Conservation (phyloP, 176 grass and related monocot species). For the Zea mays region Zm-B73-REFERENCE-NAM-5.0 NC_050100.1:75247501-75248000, state of each 20-base stretch:
- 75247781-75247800: constrained; percentile 99
- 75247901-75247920: constrained; percentile 25
- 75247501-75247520: constrained; percentile 54
- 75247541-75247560: constrained; percentile 84
- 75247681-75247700: constrained; percentile 34
- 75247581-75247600: constrained; percentile 97
- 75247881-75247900: constrained; percentile 28
- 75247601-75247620: constrained; percentile 80
- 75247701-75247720: constrained; percentile 83
- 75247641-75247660: background rate
- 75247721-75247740: constrained; percentile 98
- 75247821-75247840: constrained; percentile 93
- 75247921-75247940: background rate
- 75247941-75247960: constrained; percentile 14
- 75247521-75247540: constrained; percentile 94
- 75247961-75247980: background rate
- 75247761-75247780: constrained; percentile 83
- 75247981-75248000: constrained; percentile 25
- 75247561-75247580: constrained; percentile 91
- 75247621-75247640: constrained; percentile 25
- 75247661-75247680: constrained; percentile 3
- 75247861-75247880: constrained; percentile 97
- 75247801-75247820: constrained; percentile 99
- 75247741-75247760: constrained; percentile 98
- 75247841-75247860: constrained; percentile 99